Evolutionary conservation across 768 basidiomycete genomes (phyloP).

Genomic region (Boletellus ananiceps): DNA sequence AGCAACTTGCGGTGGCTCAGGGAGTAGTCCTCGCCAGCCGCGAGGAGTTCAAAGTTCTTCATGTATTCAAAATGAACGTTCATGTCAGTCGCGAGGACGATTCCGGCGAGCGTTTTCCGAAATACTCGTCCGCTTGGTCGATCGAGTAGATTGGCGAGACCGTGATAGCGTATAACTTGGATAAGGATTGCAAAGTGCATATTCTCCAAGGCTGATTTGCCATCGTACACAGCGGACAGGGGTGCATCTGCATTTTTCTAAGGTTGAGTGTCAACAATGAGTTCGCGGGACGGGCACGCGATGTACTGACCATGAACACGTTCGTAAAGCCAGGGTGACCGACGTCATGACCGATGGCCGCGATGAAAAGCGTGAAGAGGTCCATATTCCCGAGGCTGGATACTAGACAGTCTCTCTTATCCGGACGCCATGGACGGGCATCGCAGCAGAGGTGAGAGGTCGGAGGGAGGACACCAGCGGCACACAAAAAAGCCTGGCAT

Average conservation of each 20-base stretch:
- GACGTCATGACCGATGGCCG: conserved; percentile 96
- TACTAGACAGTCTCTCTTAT: conserved; percentile 35
- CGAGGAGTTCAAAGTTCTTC: conserved; percentile 50
- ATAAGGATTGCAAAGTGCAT: conserved; percentile 85
- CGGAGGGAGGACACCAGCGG: conserved; percentile 78
- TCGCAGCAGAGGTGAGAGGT: conserved; percentile 52
- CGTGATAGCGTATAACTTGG: conserved; percentile 75
- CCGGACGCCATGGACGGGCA: conserved; percentile 32
- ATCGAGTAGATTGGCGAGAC: conserved; percentile 65
- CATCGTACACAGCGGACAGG: conserved; percentile 81
- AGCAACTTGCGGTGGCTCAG: conserved; percentile 55
- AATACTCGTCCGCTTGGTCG: conserved; percentile 45
- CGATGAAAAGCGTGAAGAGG: conserved; percentile 79
- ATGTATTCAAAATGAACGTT: conserved; percentile 85
- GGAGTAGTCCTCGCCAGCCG: conserved; percentile 38
- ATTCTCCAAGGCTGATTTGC: conserved; percentile 85
- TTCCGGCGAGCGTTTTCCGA: conserved; percentile 71
- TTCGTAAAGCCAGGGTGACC: conserved; percentile 96
- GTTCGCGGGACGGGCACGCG: not conserved
- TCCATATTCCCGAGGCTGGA: conserved; percentile 59
- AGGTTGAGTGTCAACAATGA: conserved; percentile 3
- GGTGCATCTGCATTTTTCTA: conserved; percentile 95
- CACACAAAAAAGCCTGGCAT: conserved; percentile 75
- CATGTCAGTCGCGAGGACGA: conserved; percentile 95
- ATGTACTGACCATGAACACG: conserved; percentile 75